A percentile compares a stretch with the other conserved stretches of the same genome.
phyloP scores from a whole-genome alignment of 257 asterid species.

The Fraxinus anomala region DNA sequence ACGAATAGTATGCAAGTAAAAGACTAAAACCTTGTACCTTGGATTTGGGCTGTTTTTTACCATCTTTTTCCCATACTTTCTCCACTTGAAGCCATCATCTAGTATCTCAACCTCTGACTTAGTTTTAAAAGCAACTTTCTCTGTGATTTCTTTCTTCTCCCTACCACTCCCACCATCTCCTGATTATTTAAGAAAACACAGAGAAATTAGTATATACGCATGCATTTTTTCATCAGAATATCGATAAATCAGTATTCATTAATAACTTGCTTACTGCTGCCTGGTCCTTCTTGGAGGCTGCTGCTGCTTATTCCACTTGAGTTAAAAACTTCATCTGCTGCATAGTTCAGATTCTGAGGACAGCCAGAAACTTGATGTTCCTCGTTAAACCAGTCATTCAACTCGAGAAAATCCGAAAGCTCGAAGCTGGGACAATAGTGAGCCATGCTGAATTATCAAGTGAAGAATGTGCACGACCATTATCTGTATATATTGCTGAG shows the following conservation, averaged over 20 bases:
- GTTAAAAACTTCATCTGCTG: neutral
- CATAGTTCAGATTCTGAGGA: neutral
- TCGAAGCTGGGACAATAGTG: neutral
- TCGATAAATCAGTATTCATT: neutral
- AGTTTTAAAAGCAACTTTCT: slow-evolving; percentile 4
- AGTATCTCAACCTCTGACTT: slow-evolving; percentile 1
- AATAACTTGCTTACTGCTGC: neutral
- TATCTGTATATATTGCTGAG: neutral
- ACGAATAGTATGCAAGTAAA: too few relatives aligned
- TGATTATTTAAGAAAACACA: neutral
- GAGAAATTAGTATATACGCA: neutral
- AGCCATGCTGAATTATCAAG: neutral
- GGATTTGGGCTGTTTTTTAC: slow-evolving; percentile 4
- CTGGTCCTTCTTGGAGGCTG: neutral
- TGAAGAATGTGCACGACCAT: neutral
- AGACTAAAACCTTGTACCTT: neutral
- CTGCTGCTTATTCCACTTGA: neutral
- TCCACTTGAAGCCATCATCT: slow-evolving; percentile 5
- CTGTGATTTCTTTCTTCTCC: neutral
- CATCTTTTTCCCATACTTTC: slow-evolving; percentile 3
- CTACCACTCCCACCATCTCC: slow-evolving; percentile 3
- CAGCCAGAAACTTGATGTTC: neutral
- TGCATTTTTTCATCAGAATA: neutral
- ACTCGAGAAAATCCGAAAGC: neutral
- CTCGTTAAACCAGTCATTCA: neutral